These are phyloP conservation scores for Sporothrix luriei DNA, from an alignment of 2,329 filamentous ascomycete species.

Conservation along the genomic window DNA sequence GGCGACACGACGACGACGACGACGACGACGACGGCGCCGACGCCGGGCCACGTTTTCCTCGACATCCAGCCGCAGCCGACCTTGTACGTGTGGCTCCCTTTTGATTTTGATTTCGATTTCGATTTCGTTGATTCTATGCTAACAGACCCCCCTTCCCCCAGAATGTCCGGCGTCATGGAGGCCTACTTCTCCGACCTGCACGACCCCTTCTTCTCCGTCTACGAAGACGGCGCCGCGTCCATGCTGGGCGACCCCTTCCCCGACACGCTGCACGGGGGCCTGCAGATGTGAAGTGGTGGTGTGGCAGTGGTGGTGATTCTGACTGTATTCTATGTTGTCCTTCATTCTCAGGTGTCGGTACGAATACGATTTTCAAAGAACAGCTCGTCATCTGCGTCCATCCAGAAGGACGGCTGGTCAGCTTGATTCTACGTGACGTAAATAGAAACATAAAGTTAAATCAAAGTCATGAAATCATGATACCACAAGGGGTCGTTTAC, in stretches of 20 bases:
- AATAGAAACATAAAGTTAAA: no score
- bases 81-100: no score
- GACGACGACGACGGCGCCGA: no score
- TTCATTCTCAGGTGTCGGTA: no score
- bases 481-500: no score
- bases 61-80: constrained; percentile 33
- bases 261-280: constrained; percentile 23
- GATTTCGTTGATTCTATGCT: background rate
- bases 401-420: no score
- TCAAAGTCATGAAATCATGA: no score
- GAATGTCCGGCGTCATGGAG: constrained; percentile 36
- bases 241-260: constrained; percentile 32
- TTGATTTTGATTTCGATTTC: background rate
- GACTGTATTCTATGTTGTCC: background rate
- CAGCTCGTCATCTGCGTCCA: no score
- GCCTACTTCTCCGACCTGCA: constrained; percentile 36
- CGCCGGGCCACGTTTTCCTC: constrained; percentile 35
- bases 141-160: background rate
- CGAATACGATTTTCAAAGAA: no score
- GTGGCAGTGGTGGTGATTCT: background rate
- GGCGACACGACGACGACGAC: no score
- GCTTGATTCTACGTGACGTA: no score
- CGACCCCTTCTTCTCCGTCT: constrained; percentile 34
- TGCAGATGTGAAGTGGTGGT: background rate
- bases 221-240: constrained; percentile 26